phyloP scores from a whole-genome alignment of 495 filamentous ascomycete species.

The Hypoxylon lenormandii region DNA sequence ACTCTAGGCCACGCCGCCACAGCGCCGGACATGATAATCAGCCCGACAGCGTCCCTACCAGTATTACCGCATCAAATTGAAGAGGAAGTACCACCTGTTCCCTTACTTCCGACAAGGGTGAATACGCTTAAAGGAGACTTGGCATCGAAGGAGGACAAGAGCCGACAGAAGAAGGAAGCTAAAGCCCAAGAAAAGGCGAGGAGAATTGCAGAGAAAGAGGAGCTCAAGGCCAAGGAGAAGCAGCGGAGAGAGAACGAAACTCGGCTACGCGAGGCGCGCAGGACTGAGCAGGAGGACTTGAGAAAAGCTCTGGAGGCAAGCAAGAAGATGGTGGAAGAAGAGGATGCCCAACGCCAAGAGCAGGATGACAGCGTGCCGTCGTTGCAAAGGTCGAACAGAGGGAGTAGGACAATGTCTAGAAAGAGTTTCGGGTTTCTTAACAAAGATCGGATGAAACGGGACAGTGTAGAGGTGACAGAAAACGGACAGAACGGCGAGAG shows the following conservation, averaged over 20 bases:
- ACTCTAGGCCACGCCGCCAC: conserved; percentile 71
- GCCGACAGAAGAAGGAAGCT: conserved; percentile 69
- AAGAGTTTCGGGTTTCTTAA: conserved; percentile 64
- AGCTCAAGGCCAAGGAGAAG: conserved; percentile 71
- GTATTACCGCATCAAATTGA: conserved; percentile 48
- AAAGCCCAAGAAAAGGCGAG: conserved; percentile 73
- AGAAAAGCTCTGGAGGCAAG: conserved; percentile 59
- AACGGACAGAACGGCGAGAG: conserved; percentile 52
- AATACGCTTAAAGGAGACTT: conserved; percentile 54
- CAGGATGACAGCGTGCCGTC: conserved; percentile 53
- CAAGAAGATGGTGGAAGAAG: conserved; percentile 57
- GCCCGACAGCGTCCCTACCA: conserved; percentile 52
- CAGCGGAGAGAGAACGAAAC: conserved; percentile 54
- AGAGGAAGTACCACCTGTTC: conserved; percentile 49
- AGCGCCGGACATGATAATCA: conserved; percentile 60
- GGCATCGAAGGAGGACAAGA: conserved; percentile 67
- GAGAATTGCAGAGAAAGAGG: conserved; percentile 66
- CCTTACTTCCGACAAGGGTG: conserved; percentile 45
- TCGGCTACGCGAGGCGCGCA: conserved; percentile 51
- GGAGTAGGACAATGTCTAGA: conserved; percentile 60
- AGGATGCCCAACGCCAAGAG: conserved; percentile 55
- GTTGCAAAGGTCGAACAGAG: conserved; percentile 54
- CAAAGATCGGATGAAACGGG: conserved; percentile 51
- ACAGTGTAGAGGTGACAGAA: conserved; percentile 48
- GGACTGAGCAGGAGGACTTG: conserved; percentile 56